Evolutionary conservation across 2,329 filamentous ascomycete species (phyloP).

Genomic region (Fusarium decemcellulare): DNA sequence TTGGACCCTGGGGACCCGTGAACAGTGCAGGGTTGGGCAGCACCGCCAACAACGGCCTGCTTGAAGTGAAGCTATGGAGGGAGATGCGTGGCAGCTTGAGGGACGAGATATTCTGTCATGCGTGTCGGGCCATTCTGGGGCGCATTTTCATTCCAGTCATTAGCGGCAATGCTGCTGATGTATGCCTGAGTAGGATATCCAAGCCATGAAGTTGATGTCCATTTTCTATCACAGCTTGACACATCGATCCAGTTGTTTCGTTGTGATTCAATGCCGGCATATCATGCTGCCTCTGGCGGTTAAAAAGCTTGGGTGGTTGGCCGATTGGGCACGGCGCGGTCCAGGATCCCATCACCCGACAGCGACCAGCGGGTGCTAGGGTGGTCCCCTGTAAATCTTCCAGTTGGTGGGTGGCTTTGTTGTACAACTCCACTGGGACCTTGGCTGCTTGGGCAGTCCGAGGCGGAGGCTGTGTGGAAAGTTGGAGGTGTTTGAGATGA

Average conservation of each 20-base stretch:
- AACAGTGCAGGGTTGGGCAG: conserved; percentile 34
- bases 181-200: not conserved
- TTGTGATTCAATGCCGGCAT: conserved; percentile 9
- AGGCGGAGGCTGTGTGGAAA: conserved; percentile 25
- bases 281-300: conserved; percentile 27
- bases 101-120: conserved; percentile 6
- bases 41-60: conserved; percentile 26
- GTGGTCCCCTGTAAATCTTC: conserved; percentile 29
- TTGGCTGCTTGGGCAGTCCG: not conserved
- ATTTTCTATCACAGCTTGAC: not conserved
- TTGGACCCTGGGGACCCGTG: conserved; percentile 9
- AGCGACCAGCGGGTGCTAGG: conserved; percentile 15
- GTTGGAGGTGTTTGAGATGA: not conserved
- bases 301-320: conserved; percentile 38
- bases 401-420: conserved; percentile 13
- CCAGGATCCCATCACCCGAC: conserved; percentile 3
- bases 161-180: too few relatives aligned
- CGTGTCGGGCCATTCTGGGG: not conserved
- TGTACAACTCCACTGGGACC: conserved; percentile 23
- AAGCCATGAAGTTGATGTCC: not conserved
- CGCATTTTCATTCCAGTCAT: too few relatives aligned
- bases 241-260: conserved; percentile 7
- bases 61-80: conserved; percentile 21
- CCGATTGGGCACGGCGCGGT: conserved; percentile 23
- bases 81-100: conserved; percentile 34